Evolutionary conservation across 306 rosid genomes (phyloP), one percentile per base, ranked within the genome.

Genomic region (Trichosanthes cucumerina): DNA sequence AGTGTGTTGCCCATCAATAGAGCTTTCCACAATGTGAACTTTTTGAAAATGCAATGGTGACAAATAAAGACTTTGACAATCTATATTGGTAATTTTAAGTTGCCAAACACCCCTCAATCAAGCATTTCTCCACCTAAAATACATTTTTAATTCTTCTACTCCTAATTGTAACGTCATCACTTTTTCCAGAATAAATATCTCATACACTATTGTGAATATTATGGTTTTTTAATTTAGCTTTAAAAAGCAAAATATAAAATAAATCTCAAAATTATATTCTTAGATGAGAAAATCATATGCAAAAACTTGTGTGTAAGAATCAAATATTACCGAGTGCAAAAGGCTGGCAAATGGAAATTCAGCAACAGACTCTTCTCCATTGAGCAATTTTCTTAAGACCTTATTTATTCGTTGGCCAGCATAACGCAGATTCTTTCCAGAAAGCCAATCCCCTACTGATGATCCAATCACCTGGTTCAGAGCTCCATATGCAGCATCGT

Each of bases 341-440:
- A 95, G 83, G 89, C 97, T 88, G 87, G 93, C 92, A 76, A 82
- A 89, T 46, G 99, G 99, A 88, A 92, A 92, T 81, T 92, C 99
- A 62, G 99, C 97, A 44, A 95, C 79, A 38, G 99, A 95, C 77
- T 92, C 92, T 82, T 64, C 89, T 86, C 93, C 96, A 4, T 87
- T 84, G 71, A 91, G 89, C 81, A 95, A 81, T 81, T 83, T 81
- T 64, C 76, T 62, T 26, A 80, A 71, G 75, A 80, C 76, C 82
- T 89, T 82, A 71, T 73, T 73, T 65, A 89, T 77, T 79, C 75
- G 34, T 76, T 84, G 86, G 79, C 79, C 62, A 86, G 80, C 80
- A 71, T 63, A 74, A 80, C 76, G 57, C 80, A 19, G 60, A 59
- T 76, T 84, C 80, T 85, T 90, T 74, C 79, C 89, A 79, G 86